Evolutionary conservation across 2,329 filamentous ascomycete genomes (phyloP).

Genomic region (Paraconiothyrium brasiliense): DNA sequence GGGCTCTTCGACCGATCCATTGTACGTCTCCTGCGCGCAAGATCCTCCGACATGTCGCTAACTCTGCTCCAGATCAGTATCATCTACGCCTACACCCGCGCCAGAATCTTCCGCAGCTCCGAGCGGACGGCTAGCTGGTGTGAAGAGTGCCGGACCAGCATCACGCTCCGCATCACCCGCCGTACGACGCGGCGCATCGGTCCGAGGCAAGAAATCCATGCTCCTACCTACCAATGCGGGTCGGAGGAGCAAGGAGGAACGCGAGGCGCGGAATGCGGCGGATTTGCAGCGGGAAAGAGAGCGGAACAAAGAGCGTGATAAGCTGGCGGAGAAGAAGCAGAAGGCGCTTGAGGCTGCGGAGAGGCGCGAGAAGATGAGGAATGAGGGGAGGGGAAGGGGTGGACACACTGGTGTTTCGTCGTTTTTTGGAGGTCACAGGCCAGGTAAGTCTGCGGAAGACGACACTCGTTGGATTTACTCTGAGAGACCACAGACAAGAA

Average conservation of each 20-base stretch:
- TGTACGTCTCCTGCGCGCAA: conserved; percentile 17
- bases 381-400: conserved; percentile 47
- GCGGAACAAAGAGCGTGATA: conserved; percentile 47
- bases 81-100: conserved; percentile 29
- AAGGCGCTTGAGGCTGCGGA: conserved; percentile 33
- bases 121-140: conserved; percentile 39
- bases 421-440: conserved; percentile 28
- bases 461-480: conserved; percentile 15
- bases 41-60: conserved; percentile 9
- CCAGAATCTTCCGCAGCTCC: conserved; percentile 31
- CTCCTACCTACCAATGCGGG: conserved; percentile 54
- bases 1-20: conserved; percentile 18
- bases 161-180: conserved; percentile 44
- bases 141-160: conserved; percentile 38
- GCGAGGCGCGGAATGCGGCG: conserved; percentile 54
- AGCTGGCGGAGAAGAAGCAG: conserved; percentile 36
- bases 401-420: conserved; percentile 51
- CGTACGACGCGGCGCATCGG: conserved; percentile 37
- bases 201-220: conserved; percentile 38
- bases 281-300: conserved; percentile 50
- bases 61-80: conserved; percentile 21
- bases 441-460: conserved; percentile 29
- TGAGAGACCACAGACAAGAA: conserved; percentile 31
- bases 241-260: conserved; percentile 55
- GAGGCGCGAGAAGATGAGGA: conserved; percentile 34